A percentile compares a stretch with the other conserved stretches of the same genome.
Evolutionary conservation across 768 basidiomycete genomes (phyloP).

Genomic region (Pleurotus tuoliensis): DNA sequence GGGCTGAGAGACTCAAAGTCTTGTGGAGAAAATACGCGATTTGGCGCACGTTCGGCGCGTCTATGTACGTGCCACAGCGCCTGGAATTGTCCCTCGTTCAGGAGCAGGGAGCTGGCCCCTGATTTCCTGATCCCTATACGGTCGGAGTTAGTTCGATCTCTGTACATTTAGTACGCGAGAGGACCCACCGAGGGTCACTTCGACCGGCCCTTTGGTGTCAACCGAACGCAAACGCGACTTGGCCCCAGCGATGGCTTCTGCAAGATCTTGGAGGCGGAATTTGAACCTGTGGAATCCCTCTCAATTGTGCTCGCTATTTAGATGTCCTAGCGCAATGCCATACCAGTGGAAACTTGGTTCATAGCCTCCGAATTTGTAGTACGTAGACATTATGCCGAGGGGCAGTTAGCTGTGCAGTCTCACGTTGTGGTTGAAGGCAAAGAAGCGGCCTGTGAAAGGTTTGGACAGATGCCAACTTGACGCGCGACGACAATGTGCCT

Average conservation of each 20-base stretch:
- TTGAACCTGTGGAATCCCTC: neutral
- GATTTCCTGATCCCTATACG: neutral
- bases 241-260: neutral
- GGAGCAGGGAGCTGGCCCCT: neutral
- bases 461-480: no score
- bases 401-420: no score
- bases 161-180: neutral
- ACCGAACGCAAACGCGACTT: neutral
- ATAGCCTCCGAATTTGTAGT: neutral
- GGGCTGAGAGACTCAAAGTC: conserved; percentile 6
- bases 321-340: neutral
- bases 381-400: neutral
- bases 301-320: neutral
- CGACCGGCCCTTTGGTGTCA: neutral
- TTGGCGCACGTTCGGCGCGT: neutral
- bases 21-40: neutral
- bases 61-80: neutral
- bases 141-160: no score
- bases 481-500: no score
- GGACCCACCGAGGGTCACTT: neutral
- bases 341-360: neutral
- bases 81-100: neutral
- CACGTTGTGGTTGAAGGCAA: no score
- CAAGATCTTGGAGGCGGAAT: neutral
- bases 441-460: no score